Evolutionary conservation across 2,329 filamentous ascomycete genomes (phyloP).

Genomic region (Cladosporium oxysporum): DNA sequence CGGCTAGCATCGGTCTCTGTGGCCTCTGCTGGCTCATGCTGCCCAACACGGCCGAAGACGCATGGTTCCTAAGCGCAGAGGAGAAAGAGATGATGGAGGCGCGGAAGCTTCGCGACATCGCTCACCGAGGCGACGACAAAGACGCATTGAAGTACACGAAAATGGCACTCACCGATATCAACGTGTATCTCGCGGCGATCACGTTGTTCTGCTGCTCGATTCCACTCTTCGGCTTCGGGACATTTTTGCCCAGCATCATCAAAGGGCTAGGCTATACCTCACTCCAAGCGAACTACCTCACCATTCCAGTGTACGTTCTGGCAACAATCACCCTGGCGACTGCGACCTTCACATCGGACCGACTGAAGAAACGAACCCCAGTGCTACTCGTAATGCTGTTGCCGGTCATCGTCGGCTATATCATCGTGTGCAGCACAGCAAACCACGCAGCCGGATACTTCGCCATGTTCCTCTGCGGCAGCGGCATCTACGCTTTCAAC

Average conservation of each 20-base stretch:
- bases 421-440: constrained; percentile 36
- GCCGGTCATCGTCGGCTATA: constrained; percentile 38
- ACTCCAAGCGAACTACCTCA: constrained; percentile 46
- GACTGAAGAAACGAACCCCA: constrained; percentile 32
- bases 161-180: constrained; percentile 37
- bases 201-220: constrained; percentile 39
- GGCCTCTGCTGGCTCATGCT: constrained; percentile 26
- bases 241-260: constrained; percentile 42
- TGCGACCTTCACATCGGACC: constrained; percentile 31
- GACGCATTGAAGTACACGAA: constrained; percentile 36
- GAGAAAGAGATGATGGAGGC: constrained; percentile 31
- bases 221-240: constrained; percentile 27
- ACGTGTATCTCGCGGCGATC: constrained; percentile 34
- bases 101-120: constrained; percentile 33
- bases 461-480: constrained; percentile 33
- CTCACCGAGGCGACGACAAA: constrained; percentile 35
- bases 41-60: constrained; percentile 31
- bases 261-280: constrained; percentile 45
- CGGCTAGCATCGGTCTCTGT: constrained; percentile 20
- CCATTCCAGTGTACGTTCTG: constrained; percentile 47
- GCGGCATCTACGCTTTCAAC: constrained; percentile 53
- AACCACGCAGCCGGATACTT: constrained; percentile 33
- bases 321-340: constrained; percentile 28
- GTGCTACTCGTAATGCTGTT: constrained; percentile 34
- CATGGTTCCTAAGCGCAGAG: constrained; percentile 33